Conservation (phyloP, 1,284 basidiomycete genomes). For the Microbotryum scabiosae region DNA sequence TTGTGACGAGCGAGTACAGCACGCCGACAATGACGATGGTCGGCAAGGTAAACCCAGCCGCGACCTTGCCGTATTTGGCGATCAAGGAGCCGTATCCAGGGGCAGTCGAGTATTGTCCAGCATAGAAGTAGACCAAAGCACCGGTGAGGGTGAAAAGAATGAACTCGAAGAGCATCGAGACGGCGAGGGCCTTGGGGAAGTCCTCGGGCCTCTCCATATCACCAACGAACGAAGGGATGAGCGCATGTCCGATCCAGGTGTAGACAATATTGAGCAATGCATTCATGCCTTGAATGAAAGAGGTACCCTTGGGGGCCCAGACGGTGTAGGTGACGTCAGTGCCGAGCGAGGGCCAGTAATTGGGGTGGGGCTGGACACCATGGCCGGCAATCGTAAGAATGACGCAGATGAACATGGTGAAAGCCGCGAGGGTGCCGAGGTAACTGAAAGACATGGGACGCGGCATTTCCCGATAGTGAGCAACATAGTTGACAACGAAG, state of each 20-base stretch:
- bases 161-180: constrained; percentile 50
- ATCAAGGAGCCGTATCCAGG: constrained; percentile 44
- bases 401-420: constrained; percentile 31
- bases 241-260: constrained; percentile 56
- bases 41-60: constrained; percentile 45
- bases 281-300: constrained; percentile 50
- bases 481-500: background rate
- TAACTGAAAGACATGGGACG: background rate
- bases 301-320: constrained; percentile 44
- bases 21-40: constrained; percentile 46
- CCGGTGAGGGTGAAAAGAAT: constrained; percentile 55
- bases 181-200: constrained; percentile 45
- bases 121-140: constrained; percentile 53
- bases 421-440: background rate
- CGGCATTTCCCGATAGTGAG: background rate
- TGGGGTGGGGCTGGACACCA: constrained; percentile 14
- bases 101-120: constrained; percentile 25
- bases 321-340: constrained; percentile 33
- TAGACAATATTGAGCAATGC: constrained; percentile 43
- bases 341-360: constrained; percentile 21
- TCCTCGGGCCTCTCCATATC: constrained; percentile 56
- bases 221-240: constrained; percentile 45
- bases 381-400: constrained; percentile 28
- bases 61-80: constrained; percentile 27
- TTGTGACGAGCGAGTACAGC: constrained; percentile 43